These are phyloP conservation scores for Platismatia glauca DNA, from an alignment of 495 filamentous ascomycete genomes.

Conservation along the genomic window DNA sequence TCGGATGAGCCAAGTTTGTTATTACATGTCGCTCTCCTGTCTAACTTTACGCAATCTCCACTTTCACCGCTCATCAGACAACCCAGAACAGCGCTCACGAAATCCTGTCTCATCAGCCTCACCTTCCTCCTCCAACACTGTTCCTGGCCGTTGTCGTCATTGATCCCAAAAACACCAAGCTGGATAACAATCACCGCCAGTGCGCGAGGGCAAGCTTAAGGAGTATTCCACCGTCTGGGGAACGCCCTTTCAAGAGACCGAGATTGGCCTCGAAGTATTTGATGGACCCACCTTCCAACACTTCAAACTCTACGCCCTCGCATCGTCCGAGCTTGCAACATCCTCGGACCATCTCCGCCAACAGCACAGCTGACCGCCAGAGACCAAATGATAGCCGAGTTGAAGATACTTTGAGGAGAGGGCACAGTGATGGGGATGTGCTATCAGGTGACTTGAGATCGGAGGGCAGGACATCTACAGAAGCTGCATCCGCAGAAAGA, in stretches of 20 bases:
- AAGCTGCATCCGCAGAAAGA: constrained; percentile 9
- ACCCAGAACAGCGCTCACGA: neutral
- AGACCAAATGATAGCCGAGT: neutral
- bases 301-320: constrained; percentile 1
- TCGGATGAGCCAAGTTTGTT: neutral
- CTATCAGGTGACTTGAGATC: constrained; percentile 3
- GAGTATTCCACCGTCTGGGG: constrained; percentile 11
- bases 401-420: constrained; percentile 18
- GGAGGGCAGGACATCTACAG: constrained; percentile 3
- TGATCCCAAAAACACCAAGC: constrained; percentile 7
- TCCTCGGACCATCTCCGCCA: constrained; percentile 5
- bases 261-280: constrained; percentile 14
- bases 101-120: neutral
- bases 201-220: constrained; percentile 14
- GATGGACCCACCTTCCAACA: constrained; percentile 18
- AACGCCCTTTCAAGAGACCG: constrained; percentile 22
- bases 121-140: neutral
- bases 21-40: neutral
- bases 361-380: neutral
- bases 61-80: neutral
- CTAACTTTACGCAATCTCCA: neutral
- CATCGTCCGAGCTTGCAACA: constrained; percentile 3
- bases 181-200: constrained; percentile 14
- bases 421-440: constrained; percentile 24
- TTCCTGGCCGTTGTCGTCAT: neutral